Evolutionary conservation across 768 basidiomycete species (phyloP).

Genomic region (Auricularia auricula-judae): DNA sequence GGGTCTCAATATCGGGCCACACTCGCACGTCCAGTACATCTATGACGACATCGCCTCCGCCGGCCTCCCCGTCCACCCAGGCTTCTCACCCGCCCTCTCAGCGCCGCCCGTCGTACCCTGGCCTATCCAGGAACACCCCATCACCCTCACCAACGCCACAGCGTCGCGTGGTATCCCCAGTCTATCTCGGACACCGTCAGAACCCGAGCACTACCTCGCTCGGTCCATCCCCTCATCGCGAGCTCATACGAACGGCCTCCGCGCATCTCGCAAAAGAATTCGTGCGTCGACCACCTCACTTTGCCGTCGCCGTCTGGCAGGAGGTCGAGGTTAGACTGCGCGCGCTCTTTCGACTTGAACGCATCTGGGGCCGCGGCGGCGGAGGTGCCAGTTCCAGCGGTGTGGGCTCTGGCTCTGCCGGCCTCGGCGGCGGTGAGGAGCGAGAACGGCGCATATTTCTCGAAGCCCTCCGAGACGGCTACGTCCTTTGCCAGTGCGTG

Average conservation of each 20-base stretch:
- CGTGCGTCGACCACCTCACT: constrained; percentile 45
- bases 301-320: constrained; percentile 51
- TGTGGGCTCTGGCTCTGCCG: constrained; percentile 12
- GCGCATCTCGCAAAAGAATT: constrained; percentile 58
- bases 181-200: constrained; percentile 43
- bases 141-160: constrained; percentile 31
- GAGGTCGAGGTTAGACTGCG: constrained; percentile 62
- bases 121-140: constrained; percentile 30
- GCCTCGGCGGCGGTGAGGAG: constrained; percentile 47
- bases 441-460: constrained; percentile 61
- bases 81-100: constrained; percentile 4
- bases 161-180: constrained; percentile 22
- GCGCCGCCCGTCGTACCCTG: constrained; percentile 15
- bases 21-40: neutral
- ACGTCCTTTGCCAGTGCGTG: constrained; percentile 82
- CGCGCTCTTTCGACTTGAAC: constrained; percentile 53
- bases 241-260: constrained; percentile 54
- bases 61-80: neutral
- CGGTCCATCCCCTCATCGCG: constrained; percentile 44
- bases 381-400: constrained; percentile 16
- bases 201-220: constrained; percentile 54
- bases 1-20: constrained; percentile 1
- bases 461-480: constrained; percentile 74
- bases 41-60: neutral
- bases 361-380: constrained; percentile 65